These are phyloP conservation scores for Exophiala sp. DNA, from an alignment of 2,329 filamentous ascomycete genomes.

Conservation along the genomic window DNA sequence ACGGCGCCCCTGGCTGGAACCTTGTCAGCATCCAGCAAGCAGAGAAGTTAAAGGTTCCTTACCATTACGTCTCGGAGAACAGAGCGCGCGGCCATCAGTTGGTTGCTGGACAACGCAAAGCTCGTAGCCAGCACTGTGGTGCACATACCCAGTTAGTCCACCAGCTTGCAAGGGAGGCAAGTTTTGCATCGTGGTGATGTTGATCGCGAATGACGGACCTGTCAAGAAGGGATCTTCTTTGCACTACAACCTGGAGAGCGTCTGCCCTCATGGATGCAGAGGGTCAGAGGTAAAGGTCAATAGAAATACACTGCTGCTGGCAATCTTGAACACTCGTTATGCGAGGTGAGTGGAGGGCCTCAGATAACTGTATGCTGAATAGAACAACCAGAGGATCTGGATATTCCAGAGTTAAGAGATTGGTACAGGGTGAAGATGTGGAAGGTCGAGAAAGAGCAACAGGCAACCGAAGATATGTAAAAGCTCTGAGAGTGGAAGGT, in stretches of 20 bases:
- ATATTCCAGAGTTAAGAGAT: not conserved
- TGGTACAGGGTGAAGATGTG: not conserved
- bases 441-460: not conserved
- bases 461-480: not conserved
- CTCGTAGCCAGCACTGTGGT: conserved; percentile 6
- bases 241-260: not conserved
- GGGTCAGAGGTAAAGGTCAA: not conserved
- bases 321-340: not conserved
- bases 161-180: not conserved
- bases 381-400: not conserved
- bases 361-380: not conserved
- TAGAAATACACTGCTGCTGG: too few species aligned
- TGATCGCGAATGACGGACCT: conserved; percentile 8
- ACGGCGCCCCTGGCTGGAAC: conserved; percentile 1
- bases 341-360: not conserved
- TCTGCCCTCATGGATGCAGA: not conserved
- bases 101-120: conserved; percentile 9
- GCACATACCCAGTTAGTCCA: conserved; percentile 6
- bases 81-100: not conserved
- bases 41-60: not conserved
- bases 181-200: conserved; percentile 4
- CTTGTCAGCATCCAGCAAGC: not conserved
- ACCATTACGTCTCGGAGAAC: not conserved
- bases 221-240: conserved; percentile 1
- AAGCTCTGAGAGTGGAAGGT: too few species aligned